Base-by-base conservation (phyloP, 371 early-diverging fungal species). In the Haplosporangium sp. region DNA sequence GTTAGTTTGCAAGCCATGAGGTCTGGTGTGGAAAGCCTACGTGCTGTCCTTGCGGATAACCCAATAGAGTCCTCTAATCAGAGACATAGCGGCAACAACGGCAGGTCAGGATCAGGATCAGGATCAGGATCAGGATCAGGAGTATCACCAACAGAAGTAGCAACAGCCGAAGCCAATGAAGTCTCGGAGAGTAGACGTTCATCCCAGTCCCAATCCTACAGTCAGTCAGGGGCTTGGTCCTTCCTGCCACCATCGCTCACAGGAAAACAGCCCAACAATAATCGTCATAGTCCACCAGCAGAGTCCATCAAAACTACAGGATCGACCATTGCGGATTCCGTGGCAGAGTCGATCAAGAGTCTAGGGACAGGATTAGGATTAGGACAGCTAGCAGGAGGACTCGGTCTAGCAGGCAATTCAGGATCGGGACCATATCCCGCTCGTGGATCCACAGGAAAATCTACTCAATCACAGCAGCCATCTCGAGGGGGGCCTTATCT, bases 11-110 rank as follows among this genome's bases (percentile, higher is more conserved):
- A 70, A 48, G 77, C 77, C 16, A 66, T 76, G 37, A 65, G 48
- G 48, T 76, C 77, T 10, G 77, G 77, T 18, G 77, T 76, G 12
- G 77, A 76, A 18, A 76, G 77, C 53, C 54, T 76, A 23, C 47
- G 71, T 14, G 67, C 71, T 0, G 77, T 70, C 16, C 46, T 76
- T 23, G 67, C 71, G 12, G 70, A 76, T 47, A 53, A 70, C 23
- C 65, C 75, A 0, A 37, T 40, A 11, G 72, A 71, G 41, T 4
- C 50, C 8, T 45, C 23, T 13, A 42, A 54, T 7, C 51, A 50
- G 7, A 23, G 46, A 1, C 46, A 40, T 29, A 52, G 38, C 54
- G 10, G 21, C 53, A 42, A 45, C 21, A 42, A 40, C 29, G 36
- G 47, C 59, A 52, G 37, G 14, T 23, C 29, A 0, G n/a, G 59